Percentiles rank a stretch among this genome's conserved stretches.
Evolutionary conservation across 768 basidiomycete species (phyloP).

Genomic region (Tubosaeta sp.): DNA sequence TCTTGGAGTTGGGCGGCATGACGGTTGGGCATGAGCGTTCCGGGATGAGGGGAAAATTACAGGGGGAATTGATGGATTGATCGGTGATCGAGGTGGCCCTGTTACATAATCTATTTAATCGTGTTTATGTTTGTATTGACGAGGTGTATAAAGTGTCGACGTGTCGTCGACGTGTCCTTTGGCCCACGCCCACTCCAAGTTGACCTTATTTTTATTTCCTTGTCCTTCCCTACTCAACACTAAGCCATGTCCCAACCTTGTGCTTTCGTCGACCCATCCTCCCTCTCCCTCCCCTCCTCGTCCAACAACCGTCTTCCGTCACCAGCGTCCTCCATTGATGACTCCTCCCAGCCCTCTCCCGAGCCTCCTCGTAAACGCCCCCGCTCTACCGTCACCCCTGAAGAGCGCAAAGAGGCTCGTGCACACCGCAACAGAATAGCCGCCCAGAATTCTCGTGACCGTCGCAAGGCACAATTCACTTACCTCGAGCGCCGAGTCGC

Average conservation of each 20-base stretch:
- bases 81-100: not conserved
- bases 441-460: conserved; percentile 89
- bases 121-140: conserved; percentile 23
- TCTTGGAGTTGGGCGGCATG: conserved; percentile 16
- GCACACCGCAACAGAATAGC: conserved; percentile 92
- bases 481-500: conserved; percentile 62
- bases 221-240: not conserved
- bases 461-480: conserved; percentile 78
- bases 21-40: not conserved
- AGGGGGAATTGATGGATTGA: too few relatives aligned
- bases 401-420: conserved; percentile 83
- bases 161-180: conserved; percentile 27
- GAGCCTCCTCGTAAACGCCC: conserved; percentile 71
- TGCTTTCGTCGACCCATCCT: conserved; percentile 35
- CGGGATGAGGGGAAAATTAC: too few relatives aligned
- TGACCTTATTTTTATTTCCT: conserved; percentile 23
- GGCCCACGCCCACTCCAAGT: conserved; percentile 12
- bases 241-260: conserved; percentile 23
- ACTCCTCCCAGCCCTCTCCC: conserved; percentile 13
- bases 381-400: conserved; percentile 57
- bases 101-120: not conserved
- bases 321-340: conserved; percentile 21
- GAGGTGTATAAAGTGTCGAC: conserved; percentile 26
- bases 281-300: conserved; percentile 36
- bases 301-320: conserved; percentile 27